Percentiles rank a stretch among this genome's conserved stretches.
phyloP scores from a whole-genome alignment of 2,329 filamentous ascomycete genomes.

The Scytalidium sp. region DNA sequence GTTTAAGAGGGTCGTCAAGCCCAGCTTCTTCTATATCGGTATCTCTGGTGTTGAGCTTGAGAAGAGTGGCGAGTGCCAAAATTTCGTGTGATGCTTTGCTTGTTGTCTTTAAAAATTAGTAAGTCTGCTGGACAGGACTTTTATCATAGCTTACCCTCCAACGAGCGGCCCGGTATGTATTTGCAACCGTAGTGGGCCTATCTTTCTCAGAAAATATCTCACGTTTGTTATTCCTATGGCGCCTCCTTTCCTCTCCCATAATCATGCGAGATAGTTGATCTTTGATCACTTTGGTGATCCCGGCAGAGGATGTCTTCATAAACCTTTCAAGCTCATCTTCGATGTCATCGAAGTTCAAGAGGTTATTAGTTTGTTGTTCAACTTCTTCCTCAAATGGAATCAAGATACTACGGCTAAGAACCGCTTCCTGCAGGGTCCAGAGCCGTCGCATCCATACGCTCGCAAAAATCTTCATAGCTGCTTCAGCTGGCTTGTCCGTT shows the following conservation, averaged over 20 bases:
- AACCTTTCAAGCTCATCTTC: not conserved
- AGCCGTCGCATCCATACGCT: conserved; percentile 9
- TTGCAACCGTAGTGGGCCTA: not conserved
- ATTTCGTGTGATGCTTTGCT: conserved; percentile 2
- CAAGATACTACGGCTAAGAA: conserved; percentile 1
- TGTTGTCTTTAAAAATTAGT: too few relatives aligned
- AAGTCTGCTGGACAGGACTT: too few relatives aligned
- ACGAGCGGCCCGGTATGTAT: too few relatives aligned
- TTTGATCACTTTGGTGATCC: too few relatives aligned
- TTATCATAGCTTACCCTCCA: too few relatives aligned
- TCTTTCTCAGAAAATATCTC: too few relatives aligned
- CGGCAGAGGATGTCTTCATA: too few relatives aligned
- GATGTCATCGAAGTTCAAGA: not conserved
- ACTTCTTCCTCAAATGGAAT: conserved; percentile 1
- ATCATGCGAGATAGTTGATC: too few relatives aligned
- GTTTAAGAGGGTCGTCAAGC: too few relatives aligned
- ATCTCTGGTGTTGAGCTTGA: not conserved
- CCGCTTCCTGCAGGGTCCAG: conserved; percentile 8
- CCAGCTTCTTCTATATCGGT: not conserved
- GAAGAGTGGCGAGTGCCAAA: conserved; percentile 3
- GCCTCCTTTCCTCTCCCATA: too few relatives aligned
- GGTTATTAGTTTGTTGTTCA: not conserved
- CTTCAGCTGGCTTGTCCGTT: not conserved
- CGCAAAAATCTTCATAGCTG: conserved; percentile 7
- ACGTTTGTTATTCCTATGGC: too few relatives aligned